phyloP scores from a whole-genome alignment of 2,329 filamentous ascomycete species.

The Calonectria pteridis region DNA sequence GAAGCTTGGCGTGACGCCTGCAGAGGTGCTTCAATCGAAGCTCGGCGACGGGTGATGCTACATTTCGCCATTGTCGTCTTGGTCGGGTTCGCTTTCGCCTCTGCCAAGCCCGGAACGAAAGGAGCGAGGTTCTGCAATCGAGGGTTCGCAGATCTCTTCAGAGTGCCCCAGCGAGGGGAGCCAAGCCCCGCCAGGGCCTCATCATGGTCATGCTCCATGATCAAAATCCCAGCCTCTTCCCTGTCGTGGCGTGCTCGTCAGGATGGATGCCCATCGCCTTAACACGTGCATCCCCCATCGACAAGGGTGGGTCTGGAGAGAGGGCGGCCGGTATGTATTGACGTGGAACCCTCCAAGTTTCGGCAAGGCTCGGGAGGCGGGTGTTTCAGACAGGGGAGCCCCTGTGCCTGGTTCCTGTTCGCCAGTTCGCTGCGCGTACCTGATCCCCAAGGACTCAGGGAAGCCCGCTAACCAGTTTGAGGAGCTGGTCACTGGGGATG shows the following conservation, averaged over 20 bases:
- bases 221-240: background rate
- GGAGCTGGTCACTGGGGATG: constrained; percentile 18
- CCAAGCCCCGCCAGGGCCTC: background rate
- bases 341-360: background rate
- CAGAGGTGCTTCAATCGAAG: background rate
- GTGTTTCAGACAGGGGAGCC: constrained; percentile 1
- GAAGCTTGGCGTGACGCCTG: background rate
- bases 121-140: background rate
- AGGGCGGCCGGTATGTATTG: background rate
- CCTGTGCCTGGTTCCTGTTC: background rate
- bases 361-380: constrained; percentile 7
- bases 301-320: background rate
- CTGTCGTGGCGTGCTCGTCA: background rate
- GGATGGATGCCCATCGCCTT: background rate
- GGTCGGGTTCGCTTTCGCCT: background rate
- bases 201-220: background rate
- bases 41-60: background rate
- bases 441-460: background rate
- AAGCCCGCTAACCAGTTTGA: constrained; percentile 15
- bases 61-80: background rate
- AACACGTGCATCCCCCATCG: background rate
- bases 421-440: background rate
- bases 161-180: background rate
- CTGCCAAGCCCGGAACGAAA: background rate
- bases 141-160: background rate